Conservation (phyloP, 768 basidiomycete genomes). For the Mycena chlorophos region DNA sequence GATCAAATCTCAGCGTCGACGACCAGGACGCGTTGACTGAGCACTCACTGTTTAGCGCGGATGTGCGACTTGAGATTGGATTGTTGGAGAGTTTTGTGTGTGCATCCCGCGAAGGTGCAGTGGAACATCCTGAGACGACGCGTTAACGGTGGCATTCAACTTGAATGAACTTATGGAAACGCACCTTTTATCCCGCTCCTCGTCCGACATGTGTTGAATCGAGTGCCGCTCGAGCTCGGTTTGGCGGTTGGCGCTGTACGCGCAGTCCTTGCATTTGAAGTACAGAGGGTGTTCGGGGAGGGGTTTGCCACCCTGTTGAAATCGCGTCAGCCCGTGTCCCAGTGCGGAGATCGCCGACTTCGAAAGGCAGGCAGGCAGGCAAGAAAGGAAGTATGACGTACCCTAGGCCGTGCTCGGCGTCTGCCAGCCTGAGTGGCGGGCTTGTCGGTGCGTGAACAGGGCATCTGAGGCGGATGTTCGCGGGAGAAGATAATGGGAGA, state of each 20-base stretch:
- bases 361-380: too few species aligned
- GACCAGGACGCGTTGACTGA: neutral
- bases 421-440: too few species aligned
- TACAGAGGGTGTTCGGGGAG: neutral
- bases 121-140: neutral
- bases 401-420: too few species aligned
- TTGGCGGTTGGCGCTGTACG: neutral
- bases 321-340: neutral
- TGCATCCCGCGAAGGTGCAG: neutral
- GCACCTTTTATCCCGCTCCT: neutral
- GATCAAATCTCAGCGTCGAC: neutral
- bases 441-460: too few species aligned
- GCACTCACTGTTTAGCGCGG: slow-evolving; percentile 1
- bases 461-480: too few species aligned
- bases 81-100: neutral
- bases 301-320: neutral
- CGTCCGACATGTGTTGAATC: neutral
- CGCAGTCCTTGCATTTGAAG: neutral
- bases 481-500: too few species aligned
- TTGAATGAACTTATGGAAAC: neutral
- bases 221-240: neutral
- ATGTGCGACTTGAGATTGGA: neutral
- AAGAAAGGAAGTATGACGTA: too few species aligned
- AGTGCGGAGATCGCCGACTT: too few species aligned
- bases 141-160: neutral